A percentile compares a stretch with the other conserved stretches of the same genome.
Evolutionary conservation across 2,329 filamentous ascomycete species (phyloP).

Genomic region (Plectosphaerella cucumerina): DNA sequence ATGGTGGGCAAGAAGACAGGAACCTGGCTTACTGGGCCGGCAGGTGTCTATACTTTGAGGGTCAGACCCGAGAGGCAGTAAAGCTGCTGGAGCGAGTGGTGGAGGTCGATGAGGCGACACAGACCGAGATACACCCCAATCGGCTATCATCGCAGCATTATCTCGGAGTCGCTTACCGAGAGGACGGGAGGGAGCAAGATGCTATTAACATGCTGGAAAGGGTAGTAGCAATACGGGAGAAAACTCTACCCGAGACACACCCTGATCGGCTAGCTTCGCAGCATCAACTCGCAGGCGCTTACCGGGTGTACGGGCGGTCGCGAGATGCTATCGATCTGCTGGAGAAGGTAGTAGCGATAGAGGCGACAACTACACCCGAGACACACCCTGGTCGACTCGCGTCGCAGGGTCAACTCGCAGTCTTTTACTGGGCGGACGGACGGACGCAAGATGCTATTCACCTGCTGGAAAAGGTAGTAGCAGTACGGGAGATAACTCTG

Average conservation of each 20-base stretch:
- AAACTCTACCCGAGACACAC: background rate
- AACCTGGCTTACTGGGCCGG: background rate
- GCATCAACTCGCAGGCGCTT: background rate
- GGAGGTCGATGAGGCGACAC: too few species aligned
- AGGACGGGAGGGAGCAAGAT: background rate
- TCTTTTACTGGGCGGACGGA: background rate
- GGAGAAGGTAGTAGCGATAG: conserved; percentile 1
- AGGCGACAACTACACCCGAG: background rate
- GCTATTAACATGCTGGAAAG: background rate
- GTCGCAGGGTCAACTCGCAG: background rate
- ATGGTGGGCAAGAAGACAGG: background rate
- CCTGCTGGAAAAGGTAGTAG: conserved; percentile 1
- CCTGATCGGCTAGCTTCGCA: background rate
- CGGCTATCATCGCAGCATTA: background rate
- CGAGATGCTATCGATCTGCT: background rate
- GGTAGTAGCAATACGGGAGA: background rate
- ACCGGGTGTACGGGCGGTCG: background rate
- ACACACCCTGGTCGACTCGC: background rate
- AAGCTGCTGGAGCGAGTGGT: too few species aligned
- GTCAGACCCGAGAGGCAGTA: background rate
- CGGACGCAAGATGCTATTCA: background rate
- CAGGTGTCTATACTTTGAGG: background rate
- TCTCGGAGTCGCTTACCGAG: conserved; percentile 1
- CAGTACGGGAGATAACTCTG: background rate
- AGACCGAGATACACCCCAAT: background rate